Evolutionary conservation across 2,329 filamentous ascomycete species (phyloP).

Genomic region (Ophiostoma triangulosporum): DNA sequence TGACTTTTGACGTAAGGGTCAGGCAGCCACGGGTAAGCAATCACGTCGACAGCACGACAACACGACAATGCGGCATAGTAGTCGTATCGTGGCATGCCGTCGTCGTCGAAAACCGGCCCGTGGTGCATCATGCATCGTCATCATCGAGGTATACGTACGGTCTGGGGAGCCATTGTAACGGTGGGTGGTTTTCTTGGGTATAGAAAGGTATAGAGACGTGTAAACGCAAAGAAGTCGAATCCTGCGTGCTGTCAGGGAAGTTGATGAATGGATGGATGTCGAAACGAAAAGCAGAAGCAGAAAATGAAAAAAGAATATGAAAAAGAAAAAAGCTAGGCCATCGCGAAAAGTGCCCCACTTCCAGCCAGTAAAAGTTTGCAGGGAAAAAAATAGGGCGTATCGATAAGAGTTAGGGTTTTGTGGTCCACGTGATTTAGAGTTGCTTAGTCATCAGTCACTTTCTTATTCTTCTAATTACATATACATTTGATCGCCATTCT

Average conservation of each 20-base stretch:
- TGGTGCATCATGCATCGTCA: background rate
- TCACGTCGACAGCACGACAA: no score
- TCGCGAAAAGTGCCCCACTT: conserved; percentile 10
- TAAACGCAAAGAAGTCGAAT: conserved; percentile 57
- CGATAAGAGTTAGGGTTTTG: conserved; percentile 3
- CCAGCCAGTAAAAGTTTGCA: background rate
- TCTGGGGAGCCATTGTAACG: conserved; percentile 64
- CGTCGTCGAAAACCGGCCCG: background rate
- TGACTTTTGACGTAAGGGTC: background rate
- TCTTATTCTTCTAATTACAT: no score
- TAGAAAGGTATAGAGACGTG: conserved; percentile 14
- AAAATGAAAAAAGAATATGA: conserved; percentile 6
- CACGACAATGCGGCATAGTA: no score
- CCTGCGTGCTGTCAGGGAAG: conserved; percentile 46
- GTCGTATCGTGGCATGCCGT: background rate
- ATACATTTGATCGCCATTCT: no score
- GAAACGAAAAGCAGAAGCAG: conserved; percentile 2
- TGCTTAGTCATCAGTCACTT: conserved; percentile 1
- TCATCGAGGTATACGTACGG: conserved; percentile 54
- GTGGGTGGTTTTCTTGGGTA: conserved; percentile 17
- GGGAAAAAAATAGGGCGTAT: background rate
- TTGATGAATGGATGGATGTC: conserved; percentile 10
- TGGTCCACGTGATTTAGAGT: background rate
- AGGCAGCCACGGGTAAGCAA: no score
- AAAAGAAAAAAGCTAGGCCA: background rate